phyloP scores from a whole-genome alignment of 495 filamentous ascomycete species.

The Talaromyces borbonicus region DNA sequence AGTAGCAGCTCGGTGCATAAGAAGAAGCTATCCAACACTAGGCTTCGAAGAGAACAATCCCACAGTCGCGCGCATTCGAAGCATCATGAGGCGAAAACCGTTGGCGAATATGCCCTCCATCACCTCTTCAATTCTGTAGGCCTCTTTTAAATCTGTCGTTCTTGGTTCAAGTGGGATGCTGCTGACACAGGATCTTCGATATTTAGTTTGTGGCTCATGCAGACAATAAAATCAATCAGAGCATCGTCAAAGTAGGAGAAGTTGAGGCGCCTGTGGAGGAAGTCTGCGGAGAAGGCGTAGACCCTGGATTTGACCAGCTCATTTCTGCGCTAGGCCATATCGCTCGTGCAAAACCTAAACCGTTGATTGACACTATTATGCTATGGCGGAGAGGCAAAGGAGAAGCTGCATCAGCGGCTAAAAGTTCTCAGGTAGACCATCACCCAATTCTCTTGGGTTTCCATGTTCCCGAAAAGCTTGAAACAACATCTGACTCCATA shows the following conservation, averaged over 20 bases:
- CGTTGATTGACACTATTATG: slow-evolving; percentile 95
- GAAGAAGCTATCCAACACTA: slow-evolving; percentile 45
- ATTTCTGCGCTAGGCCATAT: slow-evolving; percentile 90
- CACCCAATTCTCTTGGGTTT: neutral
- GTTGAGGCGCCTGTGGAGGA: slow-evolving; percentile 73
- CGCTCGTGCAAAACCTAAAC: slow-evolving; percentile 84
- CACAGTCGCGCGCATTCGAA: slow-evolving; percentile 81
- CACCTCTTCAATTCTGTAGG: slow-evolving; percentile 86
- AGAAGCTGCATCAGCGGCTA: slow-evolving; percentile 60
- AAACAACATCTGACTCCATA: neutral
- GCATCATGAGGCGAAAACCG: slow-evolving; percentile 72
- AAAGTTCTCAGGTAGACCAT: slow-evolving; percentile 53
- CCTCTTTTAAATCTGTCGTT: no score
- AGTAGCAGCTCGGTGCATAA: slow-evolving; percentile 19
- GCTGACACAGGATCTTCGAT: no score
- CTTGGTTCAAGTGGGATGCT: no score
- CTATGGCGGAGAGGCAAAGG: slow-evolving; percentile 92
- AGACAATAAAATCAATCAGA: slow-evolving; percentile 85
- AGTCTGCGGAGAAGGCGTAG: slow-evolving; percentile 81
- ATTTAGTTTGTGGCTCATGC: slow-evolving; percentile 65
- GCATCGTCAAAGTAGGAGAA: slow-evolving; percentile 61
- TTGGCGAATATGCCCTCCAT: slow-evolving; percentile 93
- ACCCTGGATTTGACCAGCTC: slow-evolving; percentile 88
- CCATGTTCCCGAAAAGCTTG: neutral
- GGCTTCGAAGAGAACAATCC: slow-evolving; percentile 55